These are phyloP conservation scores for Coffea eugenioides DNA, from an alignment of 257 asterid species.

Conservation along the genomic window DNA sequence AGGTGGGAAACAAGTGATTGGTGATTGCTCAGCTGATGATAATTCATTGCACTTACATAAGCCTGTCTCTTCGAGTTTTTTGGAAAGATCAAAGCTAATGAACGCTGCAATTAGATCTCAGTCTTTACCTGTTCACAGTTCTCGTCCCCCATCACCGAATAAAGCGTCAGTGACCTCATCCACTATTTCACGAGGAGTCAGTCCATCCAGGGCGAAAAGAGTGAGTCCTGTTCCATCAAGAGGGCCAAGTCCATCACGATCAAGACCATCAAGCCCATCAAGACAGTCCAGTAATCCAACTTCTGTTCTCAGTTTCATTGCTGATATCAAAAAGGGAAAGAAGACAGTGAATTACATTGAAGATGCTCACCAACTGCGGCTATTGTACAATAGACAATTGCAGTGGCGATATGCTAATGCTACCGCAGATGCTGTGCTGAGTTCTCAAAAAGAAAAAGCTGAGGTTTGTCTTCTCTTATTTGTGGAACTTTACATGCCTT, in stretches of 20 bases:
- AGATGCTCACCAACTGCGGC: conserved; percentile 77
- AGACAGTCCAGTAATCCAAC: conserved; percentile 62
- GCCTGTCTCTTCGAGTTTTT: conserved; percentile 44
- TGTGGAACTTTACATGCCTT: conserved; percentile 13
- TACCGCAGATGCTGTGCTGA: conserved; percentile 44
- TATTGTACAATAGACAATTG: conserved; percentile 75
- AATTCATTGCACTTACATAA: conserved; percentile 33
- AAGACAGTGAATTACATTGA: conserved; percentile 63
- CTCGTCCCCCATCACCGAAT: conserved; percentile 62
- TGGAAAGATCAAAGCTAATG: conserved; percentile 40
- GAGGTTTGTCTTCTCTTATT: conserved; percentile 52
- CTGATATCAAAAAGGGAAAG: conserved; percentile 73
- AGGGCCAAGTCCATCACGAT: conserved; percentile 71
- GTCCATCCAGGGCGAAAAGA: conserved; percentile 54
- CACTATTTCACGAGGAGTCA: conserved; percentile 52
- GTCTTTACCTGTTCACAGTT: conserved; percentile 37
- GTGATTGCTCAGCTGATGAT: conserved; percentile 45
- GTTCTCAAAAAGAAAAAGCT: conserved; percentile 53
- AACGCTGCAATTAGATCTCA: conserved; percentile 58
- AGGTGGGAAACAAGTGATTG: conserved; percentile 24
- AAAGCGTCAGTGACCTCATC: conserved; percentile 31
- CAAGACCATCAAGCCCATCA: conserved; percentile 75
- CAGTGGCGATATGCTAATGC: conserved; percentile 92
- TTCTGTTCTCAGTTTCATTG: conserved; percentile 76
- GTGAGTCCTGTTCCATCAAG: conserved; percentile 48